These are phyloP conservation scores for Podospora australis DNA, from an alignment of 495 filamentous ascomycete species.

Conservation along the genomic window DNA sequence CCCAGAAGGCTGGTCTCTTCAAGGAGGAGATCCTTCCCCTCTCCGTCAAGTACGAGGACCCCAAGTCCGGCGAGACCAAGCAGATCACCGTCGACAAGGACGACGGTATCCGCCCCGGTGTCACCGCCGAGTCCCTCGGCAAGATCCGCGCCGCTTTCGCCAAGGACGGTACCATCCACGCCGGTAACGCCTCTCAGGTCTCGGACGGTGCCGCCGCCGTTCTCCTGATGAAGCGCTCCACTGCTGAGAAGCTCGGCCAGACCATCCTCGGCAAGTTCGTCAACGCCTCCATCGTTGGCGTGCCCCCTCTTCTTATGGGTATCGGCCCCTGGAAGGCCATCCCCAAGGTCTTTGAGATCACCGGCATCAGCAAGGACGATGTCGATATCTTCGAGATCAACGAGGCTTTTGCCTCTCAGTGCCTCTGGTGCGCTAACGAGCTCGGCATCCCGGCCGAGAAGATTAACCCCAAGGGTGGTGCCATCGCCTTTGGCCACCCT, in stretches of 20 bases:
- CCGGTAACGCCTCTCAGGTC: slow-evolving; percentile 92
- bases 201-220: slow-evolving; percentile 94
- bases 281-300: slow-evolving; percentile 74
- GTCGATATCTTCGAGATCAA: slow-evolving; percentile 99
- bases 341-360: slow-evolving; percentile 80
- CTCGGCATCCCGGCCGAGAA: slow-evolving; percentile 72
- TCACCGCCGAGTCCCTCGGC: slow-evolving; percentile 75
- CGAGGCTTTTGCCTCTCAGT: slow-evolving; percentile 95
- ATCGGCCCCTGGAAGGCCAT: slow-evolving; percentile 95
- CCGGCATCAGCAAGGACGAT: slow-evolving; percentile 79
- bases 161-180: slow-evolving; percentile 87
- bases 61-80: slow-evolving; percentile 83
- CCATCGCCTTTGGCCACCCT: slow-evolving; percentile 98
- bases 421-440: slow-evolving; percentile 87
- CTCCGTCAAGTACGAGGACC: slow-evolving; percentile 76
- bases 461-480: slow-evolving; percentile 96
- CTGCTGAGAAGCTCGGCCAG: slow-evolving; percentile 82
- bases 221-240: slow-evolving; percentile 89
- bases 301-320: slow-evolving; percentile 91
- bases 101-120: slow-evolving; percentile 79
- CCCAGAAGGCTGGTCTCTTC: slow-evolving; percentile 85
- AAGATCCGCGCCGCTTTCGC: slow-evolving; percentile 92
- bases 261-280: slow-evolving; percentile 85
- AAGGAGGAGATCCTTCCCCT: slow-evolving; percentile 87
- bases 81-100: slow-evolving; percentile 77